phyloP scores from a whole-genome alignment of 495 filamentous ascomycete genomes.

The Penicillium lagena region DNA sequence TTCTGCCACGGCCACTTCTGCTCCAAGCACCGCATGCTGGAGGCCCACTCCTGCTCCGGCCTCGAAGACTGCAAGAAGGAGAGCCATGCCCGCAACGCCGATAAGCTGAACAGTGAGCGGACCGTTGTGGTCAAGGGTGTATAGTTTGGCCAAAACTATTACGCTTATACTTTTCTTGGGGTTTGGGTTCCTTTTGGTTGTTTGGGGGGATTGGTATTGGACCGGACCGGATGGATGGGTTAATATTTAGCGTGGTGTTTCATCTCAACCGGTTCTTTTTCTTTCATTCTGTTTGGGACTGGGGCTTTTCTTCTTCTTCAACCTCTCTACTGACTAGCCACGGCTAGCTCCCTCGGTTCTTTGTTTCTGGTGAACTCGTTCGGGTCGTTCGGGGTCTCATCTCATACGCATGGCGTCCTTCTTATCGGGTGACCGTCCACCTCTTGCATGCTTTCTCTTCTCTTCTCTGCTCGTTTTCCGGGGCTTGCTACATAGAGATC shows the following conservation, averaged over 20 bases:
- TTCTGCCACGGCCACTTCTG: slow-evolving; percentile 94
- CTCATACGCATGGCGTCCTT: slow-evolving; percentile 21
- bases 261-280: slow-evolving; percentile 4
- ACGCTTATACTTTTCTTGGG: no score
- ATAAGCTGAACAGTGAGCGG: slow-evolving; percentile 83
- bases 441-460: neutral
- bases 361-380: slow-evolving; percentile 4
- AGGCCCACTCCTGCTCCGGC: slow-evolving; percentile 89
- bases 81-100: slow-evolving; percentile 82
- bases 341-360: neutral
- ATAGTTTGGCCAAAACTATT: slow-evolving; percentile 12
- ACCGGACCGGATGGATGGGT: slow-evolving; percentile 2
- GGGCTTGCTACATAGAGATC: slow-evolving; percentile 14
- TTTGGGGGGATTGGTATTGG: neutral
- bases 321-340: neutral
- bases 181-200: no score
- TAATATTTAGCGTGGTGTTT: slow-evolving; percentile 29
- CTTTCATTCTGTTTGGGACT: slow-evolving; percentile 2
- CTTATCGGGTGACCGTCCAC: neutral
- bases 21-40: slow-evolving; percentile 85
- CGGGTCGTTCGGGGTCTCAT: slow-evolving; percentile 2
- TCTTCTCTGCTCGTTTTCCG: neutral
- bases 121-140: slow-evolving; percentile 66
- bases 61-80: slow-evolving; percentile 97
- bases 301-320: neutral